These are phyloP conservation scores for Fusarium haematococcum DNA, from an alignment of 2,329 filamentous ascomycete genomes.

Conservation along the genomic window DNA sequence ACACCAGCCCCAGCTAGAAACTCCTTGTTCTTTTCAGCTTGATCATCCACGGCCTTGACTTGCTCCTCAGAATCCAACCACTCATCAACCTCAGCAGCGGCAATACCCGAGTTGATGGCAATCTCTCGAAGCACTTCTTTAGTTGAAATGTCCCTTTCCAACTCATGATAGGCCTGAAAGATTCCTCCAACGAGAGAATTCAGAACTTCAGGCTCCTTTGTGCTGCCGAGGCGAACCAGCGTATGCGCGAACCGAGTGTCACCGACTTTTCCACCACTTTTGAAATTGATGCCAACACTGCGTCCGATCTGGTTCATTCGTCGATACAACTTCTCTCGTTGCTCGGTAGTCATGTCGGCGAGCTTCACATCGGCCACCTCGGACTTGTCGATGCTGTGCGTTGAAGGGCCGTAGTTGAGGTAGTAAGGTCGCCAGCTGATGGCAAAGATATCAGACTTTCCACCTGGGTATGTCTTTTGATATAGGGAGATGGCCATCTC, in stretches of 20 bases:
- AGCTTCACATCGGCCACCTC: conserved; percentile 39
- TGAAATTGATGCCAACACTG: conserved; percentile 50
- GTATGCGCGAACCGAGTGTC: conserved; percentile 50
- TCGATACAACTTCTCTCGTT: conserved; percentile 42
- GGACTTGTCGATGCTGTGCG: conserved; percentile 39
- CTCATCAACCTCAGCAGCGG: conserved; percentile 18
- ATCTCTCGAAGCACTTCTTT: conserved; percentile 36
- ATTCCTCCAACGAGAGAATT: conserved; percentile 42
- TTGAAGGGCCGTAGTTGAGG: conserved; percentile 45
- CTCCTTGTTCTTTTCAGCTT: conserved; percentile 17
- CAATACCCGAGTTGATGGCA: conserved; percentile 37
- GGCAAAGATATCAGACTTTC: conserved; percentile 48
- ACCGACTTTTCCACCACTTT: conserved; percentile 48
- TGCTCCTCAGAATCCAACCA: conserved; percentile 17
- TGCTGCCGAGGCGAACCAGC: conserved; percentile 43
- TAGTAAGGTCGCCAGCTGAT: conserved; percentile 55
- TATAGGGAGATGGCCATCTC: conserved; percentile 53
- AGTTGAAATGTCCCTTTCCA: conserved; percentile 47
- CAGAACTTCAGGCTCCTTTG: conserved; percentile 21
- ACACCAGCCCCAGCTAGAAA: conserved; percentile 22
- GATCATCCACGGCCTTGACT: conserved; percentile 16
- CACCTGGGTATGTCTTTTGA: conserved; percentile 54
- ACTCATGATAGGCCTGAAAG: conserved; percentile 46
- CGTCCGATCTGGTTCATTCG: conserved; percentile 46
- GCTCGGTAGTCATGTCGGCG: conserved; percentile 39